A percentile compares a stretch with the other conserved stretches of the same genome.
Evolutionary conservation across 116 monocot species (phyloP).

Genomic region (Posidonia oceanica): DNA sequence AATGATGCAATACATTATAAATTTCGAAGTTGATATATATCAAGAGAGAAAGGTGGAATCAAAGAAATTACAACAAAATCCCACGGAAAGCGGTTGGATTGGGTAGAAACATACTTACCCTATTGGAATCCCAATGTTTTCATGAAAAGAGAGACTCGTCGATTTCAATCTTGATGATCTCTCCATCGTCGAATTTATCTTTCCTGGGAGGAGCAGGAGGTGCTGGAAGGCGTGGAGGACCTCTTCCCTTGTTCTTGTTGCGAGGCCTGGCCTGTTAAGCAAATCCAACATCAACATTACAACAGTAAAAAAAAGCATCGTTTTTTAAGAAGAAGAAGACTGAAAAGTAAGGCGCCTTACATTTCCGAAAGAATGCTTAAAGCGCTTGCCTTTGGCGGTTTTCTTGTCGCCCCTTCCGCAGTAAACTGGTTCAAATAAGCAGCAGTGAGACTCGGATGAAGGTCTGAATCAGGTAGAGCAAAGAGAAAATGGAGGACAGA

Average conservation of each 20-base stretch:
- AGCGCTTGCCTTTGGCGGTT: constrained; percentile 88
- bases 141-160: constrained; percentile 58
- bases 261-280: constrained; percentile 54
- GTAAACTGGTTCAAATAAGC: constrained; percentile 22
- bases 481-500: neutral
- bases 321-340: neutral
- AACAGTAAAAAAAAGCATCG: neutral
- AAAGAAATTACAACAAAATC: neutral
- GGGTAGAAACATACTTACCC: neutral
- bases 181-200: constrained; percentile 78
- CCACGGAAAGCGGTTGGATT: neutral
- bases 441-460: neutral
- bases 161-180: constrained; percentile 63
- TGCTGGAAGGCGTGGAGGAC: constrained; percentile 42
- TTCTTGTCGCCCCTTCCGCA: constrained; percentile 91
- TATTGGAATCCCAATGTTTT: neutral
- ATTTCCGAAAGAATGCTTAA: constrained; percentile 84
- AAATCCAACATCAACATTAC: neutral
- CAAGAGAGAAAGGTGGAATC: no score
- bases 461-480: neutral
- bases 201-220: constrained; percentile 67
- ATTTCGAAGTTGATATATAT: no score
- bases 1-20: no score
- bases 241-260: constrained; percentile 77
- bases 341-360: constrained; percentile 15